Evolutionary conservation across 192 early-diverging fungal species (phyloP), one percentile per base, ranked within the genome.

Genomic region (Podila minutissima): DNA sequence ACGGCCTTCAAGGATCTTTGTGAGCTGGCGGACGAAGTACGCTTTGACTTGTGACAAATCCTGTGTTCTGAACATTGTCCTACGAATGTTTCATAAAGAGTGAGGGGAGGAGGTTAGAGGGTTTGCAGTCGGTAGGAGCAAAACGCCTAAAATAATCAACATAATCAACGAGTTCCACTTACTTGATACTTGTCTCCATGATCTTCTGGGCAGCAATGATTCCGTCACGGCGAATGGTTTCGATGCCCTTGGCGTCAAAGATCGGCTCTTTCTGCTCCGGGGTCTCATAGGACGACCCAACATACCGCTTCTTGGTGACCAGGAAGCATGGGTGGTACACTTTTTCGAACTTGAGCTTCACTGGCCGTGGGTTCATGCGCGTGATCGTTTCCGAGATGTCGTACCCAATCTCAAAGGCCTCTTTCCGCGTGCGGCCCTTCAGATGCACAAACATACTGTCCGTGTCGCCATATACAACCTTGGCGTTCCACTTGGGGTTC

Each of bases 231-330:
- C 96, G 86, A 17, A 99, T 94, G 10, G 95, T 97, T 82, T 99
- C 97, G 66, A 97, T 96, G 2, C 97, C 97, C 79, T 99, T 99
- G 41, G 93, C 95, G 69, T 99, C 97, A 90, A 98, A 93, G 15
- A 85, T 85, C 1, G 95, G 94, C 58, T 90, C 89, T 4, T 61
- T 84, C 62, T 95, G 90, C 4, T 88, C 79, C 11, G 68, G 65
- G 2, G 74, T 83, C 72, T 94, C 93, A 77, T 86, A 97, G 82
- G 91, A 95, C 85, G 90, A 93, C 1, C 97, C 97, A 8, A 94
- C 94, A 71, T 99, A 99, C 29, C 96, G 87, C 82, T 98, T 99
- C 74, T 98, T 98, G n/a, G 96, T 90, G 20, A 96, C 83, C 64
- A 99, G 67, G 5, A 99, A 83, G 68, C 93, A 95, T 4, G 95